phyloP scores from a whole-genome alignment of 352 stramenopile species.

The Phytophthora multivora region DNA sequence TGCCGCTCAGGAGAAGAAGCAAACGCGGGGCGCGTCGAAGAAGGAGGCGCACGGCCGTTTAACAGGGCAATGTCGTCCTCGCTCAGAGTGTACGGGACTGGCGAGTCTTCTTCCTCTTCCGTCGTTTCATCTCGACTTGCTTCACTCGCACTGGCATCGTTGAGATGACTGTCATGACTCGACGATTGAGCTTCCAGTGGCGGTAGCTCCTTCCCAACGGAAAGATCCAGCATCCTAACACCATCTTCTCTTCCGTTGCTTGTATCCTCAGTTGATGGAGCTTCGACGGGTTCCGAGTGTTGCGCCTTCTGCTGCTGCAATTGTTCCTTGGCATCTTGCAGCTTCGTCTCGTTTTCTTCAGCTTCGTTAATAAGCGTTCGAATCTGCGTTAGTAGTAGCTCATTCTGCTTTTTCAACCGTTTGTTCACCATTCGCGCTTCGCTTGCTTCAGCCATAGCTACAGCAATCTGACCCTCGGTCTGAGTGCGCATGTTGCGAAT shows the following conservation, averaged over 20 bases:
- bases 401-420: conserved; percentile 83
- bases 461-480: conserved; percentile 70
- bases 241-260: conserved; percentile 4
- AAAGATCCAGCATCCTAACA: conserved; percentile 25
- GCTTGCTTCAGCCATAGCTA: conserved; percentile 84
- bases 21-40: not conserved
- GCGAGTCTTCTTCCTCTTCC: conserved; percentile 24
- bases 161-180: not conserved
- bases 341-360: conserved; percentile 48
- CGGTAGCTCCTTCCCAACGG: conserved; percentile 5
- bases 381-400: conserved; percentile 81
- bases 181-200: not conserved
- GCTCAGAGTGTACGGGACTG: conserved; percentile 67
- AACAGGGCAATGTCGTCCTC: conserved; percentile 74
- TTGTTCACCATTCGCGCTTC: conserved; percentile 89
- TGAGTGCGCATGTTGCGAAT: conserved; percentile 83
- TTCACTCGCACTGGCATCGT: not conserved
- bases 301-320: conserved; percentile 15
- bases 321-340: conserved; percentile 29
- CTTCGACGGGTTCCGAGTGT: not conserved
- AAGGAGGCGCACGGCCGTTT: conserved; percentile 47
- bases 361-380: conserved; percentile 71
- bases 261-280: conserved; percentile 1
- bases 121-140: conserved; percentile 5
- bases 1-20: conserved; percentile 4